A percentile compares a stretch with the other conserved stretches of the same genome.
phyloP scores from a whole-genome alignment of 352 stramenopile genomes.

The Globisporangium spinosum region DNA sequence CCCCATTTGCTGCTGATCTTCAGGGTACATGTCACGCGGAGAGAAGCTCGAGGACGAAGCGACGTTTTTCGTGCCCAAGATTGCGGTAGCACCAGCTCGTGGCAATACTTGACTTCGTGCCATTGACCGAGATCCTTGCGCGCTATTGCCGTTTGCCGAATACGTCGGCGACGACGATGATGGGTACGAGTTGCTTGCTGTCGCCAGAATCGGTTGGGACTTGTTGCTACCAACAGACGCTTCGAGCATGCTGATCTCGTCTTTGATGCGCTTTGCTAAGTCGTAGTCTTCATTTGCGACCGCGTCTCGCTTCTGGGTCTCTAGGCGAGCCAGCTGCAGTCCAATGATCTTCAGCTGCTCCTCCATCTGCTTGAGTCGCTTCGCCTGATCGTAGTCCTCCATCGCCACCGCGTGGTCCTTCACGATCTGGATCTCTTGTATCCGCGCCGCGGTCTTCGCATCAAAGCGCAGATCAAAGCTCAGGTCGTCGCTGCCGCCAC shows the following conservation, averaged over 20 bases:
- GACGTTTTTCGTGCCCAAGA: constrained; percentile 27
- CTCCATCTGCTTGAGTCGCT: constrained; percentile 77
- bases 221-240: constrained; percentile 56
- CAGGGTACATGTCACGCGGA: constrained; percentile 60
- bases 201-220: constrained; percentile 48
- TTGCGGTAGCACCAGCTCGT: constrained; percentile 27
- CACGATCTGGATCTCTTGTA: constrained; percentile 86
- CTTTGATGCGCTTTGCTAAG: constrained; percentile 87
- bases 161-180: constrained; percentile 10
- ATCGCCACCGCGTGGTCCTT: constrained; percentile 81
- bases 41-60: constrained; percentile 49
- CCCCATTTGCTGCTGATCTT: constrained; percentile 26
- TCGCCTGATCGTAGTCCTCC: constrained; percentile 91
- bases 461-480: constrained; percentile 89
- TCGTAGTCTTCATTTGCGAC: constrained; percentile 92
- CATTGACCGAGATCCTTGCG: constrained; percentile 4
- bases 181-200: neutral
- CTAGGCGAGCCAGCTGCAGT: constrained; percentile 80
- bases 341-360: constrained; percentile 90
- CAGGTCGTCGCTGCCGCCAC: constrained; percentile 36
- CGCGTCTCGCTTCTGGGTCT: constrained; percentile 85
- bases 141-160: neutral
- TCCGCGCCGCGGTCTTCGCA: constrained; percentile 79
- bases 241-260: constrained; percentile 77
- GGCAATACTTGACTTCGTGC: constrained; percentile 46